Evolutionary conservation across 352 stramenopile species (phyloP).

Genomic region (Halophytophthora batemanensis): DNA sequence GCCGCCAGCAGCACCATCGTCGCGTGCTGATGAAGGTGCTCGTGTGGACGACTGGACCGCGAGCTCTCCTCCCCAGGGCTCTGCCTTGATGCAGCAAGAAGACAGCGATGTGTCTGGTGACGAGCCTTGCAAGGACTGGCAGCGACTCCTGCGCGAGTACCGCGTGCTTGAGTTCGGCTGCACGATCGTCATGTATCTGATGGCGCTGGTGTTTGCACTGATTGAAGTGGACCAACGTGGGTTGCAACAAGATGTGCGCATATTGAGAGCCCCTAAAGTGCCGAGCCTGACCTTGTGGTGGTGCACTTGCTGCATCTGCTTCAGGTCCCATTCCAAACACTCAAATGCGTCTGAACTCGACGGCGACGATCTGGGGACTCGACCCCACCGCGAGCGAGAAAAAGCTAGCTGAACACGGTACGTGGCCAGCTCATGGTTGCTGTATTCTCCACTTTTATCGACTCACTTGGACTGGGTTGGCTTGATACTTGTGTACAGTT

Average conservation of each 20-base stretch:
- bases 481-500: too few relatives aligned
- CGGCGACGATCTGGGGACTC: slow-evolving; percentile 33
- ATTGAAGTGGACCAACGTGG: slow-evolving; percentile 54
- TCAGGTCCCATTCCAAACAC: slow-evolving; percentile 46
- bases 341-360: slow-evolving; percentile 41
- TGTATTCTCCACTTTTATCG: not conserved
- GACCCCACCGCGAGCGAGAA: slow-evolving; percentile 50
- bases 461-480: too few relatives aligned
- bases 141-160: slow-evolving; percentile 30
- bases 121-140: not conserved
- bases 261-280: not conserved
- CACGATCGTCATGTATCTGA: slow-evolving; percentile 38
- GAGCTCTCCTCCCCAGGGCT: too few relatives aligned
- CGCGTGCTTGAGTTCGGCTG: slow-evolving; percentile 58
- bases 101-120: not conserved
- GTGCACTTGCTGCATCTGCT: not conserved
- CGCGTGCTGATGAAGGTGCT: too few relatives aligned
- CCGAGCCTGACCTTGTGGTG: not conserved
- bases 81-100: too few relatives aligned
- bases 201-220: slow-evolving; percentile 46
- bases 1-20: too few relatives aligned
- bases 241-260: slow-evolving; percentile 6
- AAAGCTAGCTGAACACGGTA: slow-evolving; percentile 44
- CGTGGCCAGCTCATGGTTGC: not conserved
- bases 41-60: too few relatives aligned